phyloP scores from a whole-genome alignment of 495 filamentous ascomycete species.

The Aspergillus avenaceus region DNA sequence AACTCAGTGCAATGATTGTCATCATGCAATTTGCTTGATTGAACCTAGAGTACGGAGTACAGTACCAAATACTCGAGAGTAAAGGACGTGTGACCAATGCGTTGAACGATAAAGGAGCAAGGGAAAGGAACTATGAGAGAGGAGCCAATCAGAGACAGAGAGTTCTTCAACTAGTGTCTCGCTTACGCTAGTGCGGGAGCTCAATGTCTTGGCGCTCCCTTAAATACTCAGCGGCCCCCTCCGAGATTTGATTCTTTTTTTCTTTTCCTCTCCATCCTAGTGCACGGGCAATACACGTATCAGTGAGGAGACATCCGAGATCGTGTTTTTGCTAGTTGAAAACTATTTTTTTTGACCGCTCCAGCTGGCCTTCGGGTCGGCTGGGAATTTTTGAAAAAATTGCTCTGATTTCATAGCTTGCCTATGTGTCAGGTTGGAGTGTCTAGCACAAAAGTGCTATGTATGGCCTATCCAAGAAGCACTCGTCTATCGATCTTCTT shows the following conservation, averaged over 20 bases:
- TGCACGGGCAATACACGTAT: conserved; percentile 54
- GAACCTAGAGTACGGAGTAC: too few relatives aligned
- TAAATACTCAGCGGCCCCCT: conserved; percentile 7
- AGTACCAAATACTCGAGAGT: too few relatives aligned
- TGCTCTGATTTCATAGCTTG: conserved; percentile 25
- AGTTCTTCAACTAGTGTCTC: conserved; percentile 4
- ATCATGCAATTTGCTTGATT: too few relatives aligned
- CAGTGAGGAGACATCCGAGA: conserved; percentile 58
- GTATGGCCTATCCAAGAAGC: conserved; percentile 6
- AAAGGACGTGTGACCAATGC: too few relatives aligned
- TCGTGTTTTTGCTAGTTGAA: conserved; percentile 59
- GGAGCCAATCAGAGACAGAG: background rate
- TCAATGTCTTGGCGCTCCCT: conserved; percentile 14
- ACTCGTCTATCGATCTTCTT: conserved; percentile 31
- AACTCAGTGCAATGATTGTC: too few relatives aligned
- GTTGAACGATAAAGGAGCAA: too few relatives aligned
- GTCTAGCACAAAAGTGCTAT: too few relatives aligned
- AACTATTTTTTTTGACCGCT: conserved; percentile 53
- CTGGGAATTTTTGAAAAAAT: conserved; percentile 48
- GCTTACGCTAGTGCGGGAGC: conserved; percentile 32
- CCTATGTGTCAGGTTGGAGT: conserved; percentile 9
- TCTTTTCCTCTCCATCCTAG: conserved; percentile 46
- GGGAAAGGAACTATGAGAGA: too few relatives aligned
- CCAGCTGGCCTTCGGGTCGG: conserved; percentile 40
- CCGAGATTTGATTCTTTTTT: conserved; percentile 27